Conservation (phyloP, 805 yeast genomes). For the Pichia gijzeniarum region DNA sequence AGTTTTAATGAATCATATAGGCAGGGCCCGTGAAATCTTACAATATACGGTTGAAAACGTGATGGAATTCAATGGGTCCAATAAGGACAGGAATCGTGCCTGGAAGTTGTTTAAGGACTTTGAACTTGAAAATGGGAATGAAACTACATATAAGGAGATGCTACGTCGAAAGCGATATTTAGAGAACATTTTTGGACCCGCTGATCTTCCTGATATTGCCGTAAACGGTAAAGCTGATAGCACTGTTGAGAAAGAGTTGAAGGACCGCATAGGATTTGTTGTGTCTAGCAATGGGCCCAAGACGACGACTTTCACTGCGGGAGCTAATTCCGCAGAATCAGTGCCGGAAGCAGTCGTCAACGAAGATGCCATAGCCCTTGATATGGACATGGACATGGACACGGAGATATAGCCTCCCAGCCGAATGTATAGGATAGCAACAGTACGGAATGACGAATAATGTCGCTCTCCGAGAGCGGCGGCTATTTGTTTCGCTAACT, state of each 20-base stretch:
- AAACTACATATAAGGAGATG: constrained; percentile 69
- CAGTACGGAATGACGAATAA: background rate
- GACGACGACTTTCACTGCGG: constrained; percentile 23
- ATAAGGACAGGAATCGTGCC: constrained; percentile 27
- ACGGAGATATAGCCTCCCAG: background rate
- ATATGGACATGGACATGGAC: constrained; percentile 25
- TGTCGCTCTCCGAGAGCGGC: background rate
- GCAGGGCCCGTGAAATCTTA: constrained; percentile 58
- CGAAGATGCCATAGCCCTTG: constrained; percentile 59
- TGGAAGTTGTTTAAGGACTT: constrained; percentile 74
- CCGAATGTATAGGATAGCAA: too few species aligned
- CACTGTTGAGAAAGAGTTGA: constrained; percentile 14
- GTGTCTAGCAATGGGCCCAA: constrained; percentile 34
- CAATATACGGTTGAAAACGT: constrained; percentile 45
- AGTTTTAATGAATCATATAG: constrained; percentile 40
- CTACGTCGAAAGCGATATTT: constrained; percentile 46
- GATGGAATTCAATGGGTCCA: constrained; percentile 26
- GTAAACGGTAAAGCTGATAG: constrained; percentile 19
- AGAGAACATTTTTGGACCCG: constrained; percentile 12
- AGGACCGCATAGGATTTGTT: constrained; percentile 44
- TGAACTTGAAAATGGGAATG: constrained; percentile 68
- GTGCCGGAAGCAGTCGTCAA: constrained; percentile 26
- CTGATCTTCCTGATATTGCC: constrained; percentile 4
- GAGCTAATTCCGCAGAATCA: constrained; percentile 3
- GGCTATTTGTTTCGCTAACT: background rate